A percentile compares a stretch with the other conserved stretches of the same genome.
Evolutionary conservation across 352 stramenopile species (phyloP).

Genomic region (Globisporangium splendens): DNA sequence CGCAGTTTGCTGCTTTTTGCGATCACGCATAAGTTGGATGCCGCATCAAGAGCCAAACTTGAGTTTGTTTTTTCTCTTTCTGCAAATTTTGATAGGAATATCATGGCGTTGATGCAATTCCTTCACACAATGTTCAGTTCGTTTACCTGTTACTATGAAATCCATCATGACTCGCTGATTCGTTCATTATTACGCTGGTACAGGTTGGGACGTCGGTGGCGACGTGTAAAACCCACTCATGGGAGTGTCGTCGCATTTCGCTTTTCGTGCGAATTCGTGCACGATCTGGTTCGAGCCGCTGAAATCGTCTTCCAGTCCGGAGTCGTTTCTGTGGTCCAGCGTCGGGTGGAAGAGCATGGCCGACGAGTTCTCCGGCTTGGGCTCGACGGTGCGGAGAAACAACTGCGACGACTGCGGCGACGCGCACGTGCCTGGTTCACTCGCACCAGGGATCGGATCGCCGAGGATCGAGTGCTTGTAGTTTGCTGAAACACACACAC

Average conservation of each 20-base stretch:
- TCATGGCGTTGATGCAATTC: no score
- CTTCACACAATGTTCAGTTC: no score
- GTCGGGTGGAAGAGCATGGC: slow-evolving; percentile 57
- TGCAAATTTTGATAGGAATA: no score
- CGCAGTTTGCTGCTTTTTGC: slow-evolving; percentile 22
- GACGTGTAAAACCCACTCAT: slow-evolving; percentile 12
- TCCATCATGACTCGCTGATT: no score
- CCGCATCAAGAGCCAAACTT: no score
- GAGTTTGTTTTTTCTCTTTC: no score
- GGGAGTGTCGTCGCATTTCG: slow-evolving; percentile 17
- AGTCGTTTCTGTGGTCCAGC: slow-evolving; percentile 48
- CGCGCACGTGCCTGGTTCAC: slow-evolving; percentile 18
- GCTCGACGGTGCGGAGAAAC: slow-evolving; percentile 55
- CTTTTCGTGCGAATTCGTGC: slow-evolving; percentile 40
- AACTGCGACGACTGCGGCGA: slow-evolving; percentile 33
- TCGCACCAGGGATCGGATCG: slow-evolving; percentile 49
- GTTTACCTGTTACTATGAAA: no score
- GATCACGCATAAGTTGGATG: no score
- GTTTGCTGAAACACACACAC: slow-evolving; percentile 27
- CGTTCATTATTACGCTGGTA: slow-evolving; percentile 10
- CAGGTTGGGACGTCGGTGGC: not conserved
- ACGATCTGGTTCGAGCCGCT: slow-evolving; percentile 46
- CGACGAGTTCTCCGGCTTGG: slow-evolving; percentile 51
- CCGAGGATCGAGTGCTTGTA: slow-evolving; percentile 71
- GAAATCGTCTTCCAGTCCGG: slow-evolving; percentile 52